Evolutionary conservation across 108 stramenopile genomes (phyloP), one percentile per base, ranked within the genome.

Genomic region (Cylindrotheca closterium): DNA sequence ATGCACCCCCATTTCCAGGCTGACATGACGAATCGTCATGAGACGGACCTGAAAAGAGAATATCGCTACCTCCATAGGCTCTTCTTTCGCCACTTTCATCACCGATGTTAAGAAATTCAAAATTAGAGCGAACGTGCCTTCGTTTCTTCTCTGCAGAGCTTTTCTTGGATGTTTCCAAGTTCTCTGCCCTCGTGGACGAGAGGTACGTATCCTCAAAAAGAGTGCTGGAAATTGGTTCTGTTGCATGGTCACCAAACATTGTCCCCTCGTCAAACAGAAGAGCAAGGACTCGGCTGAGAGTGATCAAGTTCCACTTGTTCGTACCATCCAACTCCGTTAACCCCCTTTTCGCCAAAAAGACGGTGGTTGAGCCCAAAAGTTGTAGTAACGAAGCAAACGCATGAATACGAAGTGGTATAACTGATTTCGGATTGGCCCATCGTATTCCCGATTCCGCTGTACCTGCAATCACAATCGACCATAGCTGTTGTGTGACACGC

Each of bases 391-490:
- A 69, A 12, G 88, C 88, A 63, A 94, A 94, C 10, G 90, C 79
- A 61, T 94, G 87, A 8, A 92, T 61, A 27, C 93, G 79, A 12
- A 94, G 73, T 46, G 90, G 83, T 15, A 90, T 73, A 19, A 75
- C 34, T 12, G 86, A 72, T 19, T 84, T 80, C 21, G 93, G 93
- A 62, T 91, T 88, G 34, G 93, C 85, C 89, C 88, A 94, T 34
- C 73, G 63, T 15, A 94, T 62, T 24, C 79, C 81, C 23, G 85
- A 74, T 30, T 87, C 77, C 12, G 83, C 89, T 25, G 68, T 82
- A 1, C 93, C 93, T 30, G 61, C 57, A 34, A 87, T 74, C 25
- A 79, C 34, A 30, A 77, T 71, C 37, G 82, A 71, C 84, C 79
- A 88, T 15, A 94, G 61, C 60, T 84, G 81, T 5, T 60, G 31